Percentiles rank a stretch among this genome's conserved stretches.
phyloP scores from a whole-genome alignment of 1,284 basidiomycete species.

The Sphaerobolus stellatus region DNA sequence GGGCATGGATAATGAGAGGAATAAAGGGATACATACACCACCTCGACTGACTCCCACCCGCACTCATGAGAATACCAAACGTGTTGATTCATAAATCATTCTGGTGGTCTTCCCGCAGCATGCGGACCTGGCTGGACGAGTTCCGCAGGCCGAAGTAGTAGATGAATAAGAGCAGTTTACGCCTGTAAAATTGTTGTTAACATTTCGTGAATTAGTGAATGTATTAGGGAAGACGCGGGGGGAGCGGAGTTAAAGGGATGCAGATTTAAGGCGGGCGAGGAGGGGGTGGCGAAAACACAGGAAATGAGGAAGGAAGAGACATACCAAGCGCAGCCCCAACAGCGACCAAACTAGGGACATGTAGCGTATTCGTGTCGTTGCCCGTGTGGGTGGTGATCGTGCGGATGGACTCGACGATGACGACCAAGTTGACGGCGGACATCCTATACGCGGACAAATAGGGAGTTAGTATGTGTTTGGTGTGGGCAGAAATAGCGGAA shows the following conservation, averaged over 20 bases:
- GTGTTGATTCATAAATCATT: conserved; percentile 86
- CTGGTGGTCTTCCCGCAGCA: conserved; percentile 94
- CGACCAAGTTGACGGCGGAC: conserved; percentile 81
- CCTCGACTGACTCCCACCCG: conserved; percentile 81
- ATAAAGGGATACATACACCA: conserved; percentile 63
- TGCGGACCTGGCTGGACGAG: conserved; percentile 85
- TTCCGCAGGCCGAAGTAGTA: conserved; percentile 81
- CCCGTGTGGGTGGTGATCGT: conserved; percentile 60
- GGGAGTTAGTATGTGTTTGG: not conserved
- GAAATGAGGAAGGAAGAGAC: conserved; percentile 12
- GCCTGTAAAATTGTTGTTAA: conserved; percentile 39
- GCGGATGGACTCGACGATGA: conserved; percentile 82
- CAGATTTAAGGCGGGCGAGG: too few species aligned
- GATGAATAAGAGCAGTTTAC: conserved; percentile 86
- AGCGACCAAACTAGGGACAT: conserved; percentile 79
- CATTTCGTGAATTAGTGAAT: conserved; percentile 12
- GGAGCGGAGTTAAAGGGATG: too few species aligned
- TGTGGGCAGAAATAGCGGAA: too few species aligned
- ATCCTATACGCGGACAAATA: conserved; percentile 52
- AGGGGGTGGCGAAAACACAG: not conserved
- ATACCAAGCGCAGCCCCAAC: conserved; percentile 80
- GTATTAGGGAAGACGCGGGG: too few species aligned
- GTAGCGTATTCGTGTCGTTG: conserved; percentile 64
- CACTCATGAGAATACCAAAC: conserved; percentile 74
- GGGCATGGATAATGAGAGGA: not conserved